phyloP scores from a whole-genome alignment of 495 filamentous ascomycete genomes.

The Penicillium flavigenum region DNA sequence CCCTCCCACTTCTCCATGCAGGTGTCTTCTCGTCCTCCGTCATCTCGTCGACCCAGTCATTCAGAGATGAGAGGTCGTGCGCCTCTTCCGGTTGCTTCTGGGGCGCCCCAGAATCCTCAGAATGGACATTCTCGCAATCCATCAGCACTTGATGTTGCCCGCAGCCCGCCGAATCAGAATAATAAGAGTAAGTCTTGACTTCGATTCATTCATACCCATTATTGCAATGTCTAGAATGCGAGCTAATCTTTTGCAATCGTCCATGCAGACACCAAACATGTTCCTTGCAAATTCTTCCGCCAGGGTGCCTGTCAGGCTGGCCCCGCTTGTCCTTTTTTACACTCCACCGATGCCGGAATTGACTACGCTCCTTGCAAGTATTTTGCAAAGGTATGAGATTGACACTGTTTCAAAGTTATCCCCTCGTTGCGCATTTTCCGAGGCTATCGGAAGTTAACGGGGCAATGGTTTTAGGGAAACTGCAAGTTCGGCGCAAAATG shows the following conservation, averaged over 20 bases:
- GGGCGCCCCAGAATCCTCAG: constrained; percentile 41
- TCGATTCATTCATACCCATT: neutral
- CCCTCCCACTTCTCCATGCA: constrained; percentile 22
- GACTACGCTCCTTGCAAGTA: constrained; percentile 95
- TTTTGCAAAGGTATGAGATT: constrained; percentile 80
- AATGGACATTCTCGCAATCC: constrained; percentile 50
- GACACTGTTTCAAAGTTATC: neutral
- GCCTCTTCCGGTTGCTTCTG: constrained; percentile 42
- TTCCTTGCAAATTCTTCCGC: constrained; percentile 98
- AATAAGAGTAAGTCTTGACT: constrained; percentile 64
- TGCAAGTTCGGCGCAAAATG: constrained; percentile 99
- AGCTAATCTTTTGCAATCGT: constrained; percentile 22
- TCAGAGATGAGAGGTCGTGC: constrained; percentile 48
- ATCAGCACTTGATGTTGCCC: constrained; percentile 49
- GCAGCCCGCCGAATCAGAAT: constrained; percentile 73
- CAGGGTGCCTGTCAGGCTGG: constrained; percentile 96
- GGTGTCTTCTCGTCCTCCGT: constrained; percentile 28
- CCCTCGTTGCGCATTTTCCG: neutral
- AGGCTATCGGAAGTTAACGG: constrained; percentile 10
- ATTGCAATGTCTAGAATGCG: neutral
- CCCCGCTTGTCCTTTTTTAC: constrained; percentile 91
- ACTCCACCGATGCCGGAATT: constrained; percentile 74
- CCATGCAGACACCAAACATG: constrained; percentile 83
- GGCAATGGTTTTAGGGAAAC: constrained; percentile 65
- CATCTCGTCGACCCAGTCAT: constrained; percentile 24